These are phyloP conservation scores for Ormosia emarginata DNA, from an alignment of 306 rosid genomes.

Conservation along the genomic window DNA sequence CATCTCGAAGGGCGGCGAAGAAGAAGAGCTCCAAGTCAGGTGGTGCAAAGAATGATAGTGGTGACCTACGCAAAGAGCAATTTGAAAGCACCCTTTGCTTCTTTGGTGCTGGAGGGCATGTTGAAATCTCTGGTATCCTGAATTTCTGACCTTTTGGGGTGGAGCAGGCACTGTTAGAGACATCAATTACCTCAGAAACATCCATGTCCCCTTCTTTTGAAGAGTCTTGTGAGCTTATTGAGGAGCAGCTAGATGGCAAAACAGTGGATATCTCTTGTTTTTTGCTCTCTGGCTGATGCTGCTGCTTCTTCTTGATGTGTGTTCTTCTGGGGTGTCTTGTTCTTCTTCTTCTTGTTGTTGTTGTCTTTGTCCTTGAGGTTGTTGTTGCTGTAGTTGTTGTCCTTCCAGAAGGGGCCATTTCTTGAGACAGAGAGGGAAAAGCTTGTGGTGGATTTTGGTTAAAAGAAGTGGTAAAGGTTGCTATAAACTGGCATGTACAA, in stretches of 20 bases:
- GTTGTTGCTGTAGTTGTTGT: constrained; percentile 10
- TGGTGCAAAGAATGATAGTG: constrained; percentile 81
- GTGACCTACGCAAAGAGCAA: constrained; percentile 53
- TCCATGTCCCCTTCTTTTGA: constrained; percentile 27
- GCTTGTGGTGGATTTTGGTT: constrained; percentile 18
- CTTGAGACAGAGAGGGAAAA: constrained; percentile 15
- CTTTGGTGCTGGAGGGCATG: constrained; percentile 95
- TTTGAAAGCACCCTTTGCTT: constrained; percentile 58
- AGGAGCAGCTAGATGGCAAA: constrained; percentile 30
- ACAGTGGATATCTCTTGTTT: background rate
- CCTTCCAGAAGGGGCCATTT: constrained; percentile 59
- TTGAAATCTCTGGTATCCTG: constrained; percentile 67
- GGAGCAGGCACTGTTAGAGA: constrained; percentile 46
- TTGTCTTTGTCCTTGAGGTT: background rate
- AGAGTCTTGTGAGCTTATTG: constrained; percentile 29
- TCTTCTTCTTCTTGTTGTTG: constrained; percentile 18
- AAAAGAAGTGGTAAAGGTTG: constrained; percentile 16
- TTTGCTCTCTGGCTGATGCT: constrained; percentile 9
- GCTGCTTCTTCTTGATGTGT: constrained; percentile 30
- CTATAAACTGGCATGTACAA: constrained; percentile 14
- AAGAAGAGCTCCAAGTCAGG: constrained; percentile 93
- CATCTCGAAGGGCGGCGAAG: constrained; percentile 53
- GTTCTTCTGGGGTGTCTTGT: constrained; percentile 26
- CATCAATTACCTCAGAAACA: constrained; percentile 34
- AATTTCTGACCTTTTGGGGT: constrained; percentile 81